Conservation (phyloP, 768 basidiomycete species). For the Gyrodon lividus region DNA sequence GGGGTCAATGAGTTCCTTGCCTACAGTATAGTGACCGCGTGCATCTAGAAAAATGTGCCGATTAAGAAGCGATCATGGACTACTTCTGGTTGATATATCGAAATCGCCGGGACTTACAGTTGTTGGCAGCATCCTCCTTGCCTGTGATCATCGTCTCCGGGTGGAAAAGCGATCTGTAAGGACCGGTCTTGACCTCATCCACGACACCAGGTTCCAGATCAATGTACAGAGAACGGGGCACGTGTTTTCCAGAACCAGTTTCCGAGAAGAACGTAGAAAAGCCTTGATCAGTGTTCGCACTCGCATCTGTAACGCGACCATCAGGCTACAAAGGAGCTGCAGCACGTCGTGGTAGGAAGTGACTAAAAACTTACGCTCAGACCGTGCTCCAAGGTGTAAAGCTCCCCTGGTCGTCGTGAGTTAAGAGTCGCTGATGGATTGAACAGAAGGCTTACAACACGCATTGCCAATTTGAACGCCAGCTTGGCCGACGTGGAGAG, state of each 20-base stretch:
- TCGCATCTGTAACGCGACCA: slow-evolving; percentile 75
- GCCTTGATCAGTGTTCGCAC: slow-evolving; percentile 62
- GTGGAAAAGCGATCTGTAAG: slow-evolving; percentile 93
- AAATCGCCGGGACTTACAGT: slow-evolving; percentile 63
- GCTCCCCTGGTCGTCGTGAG: slow-evolving; percentile 66
- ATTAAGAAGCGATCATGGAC: slow-evolving; percentile 15
- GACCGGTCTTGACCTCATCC: slow-evolving; percentile 91
- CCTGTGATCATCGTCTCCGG: slow-evolving; percentile 96
- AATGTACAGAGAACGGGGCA: slow-evolving; percentile 95
- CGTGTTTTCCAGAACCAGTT: slow-evolving; percentile 90
- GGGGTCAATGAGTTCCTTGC: slow-evolving; percentile 95
- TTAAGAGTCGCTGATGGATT: slow-evolving; percentile 5
- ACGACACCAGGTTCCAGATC: slow-evolving; percentile 94
- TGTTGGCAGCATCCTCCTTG: slow-evolving; percentile 99
- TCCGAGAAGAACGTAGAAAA: slow-evolving; percentile 99
- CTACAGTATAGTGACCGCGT: slow-evolving; percentile 98
- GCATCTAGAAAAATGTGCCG: slow-evolving; percentile 59
- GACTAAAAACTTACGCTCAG: slow-evolving; percentile 65
- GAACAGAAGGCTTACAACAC: slow-evolving; percentile 67
- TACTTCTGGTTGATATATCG: neutral
- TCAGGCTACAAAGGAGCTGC: slow-evolving; percentile 62
- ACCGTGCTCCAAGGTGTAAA: slow-evolving; percentile 98
- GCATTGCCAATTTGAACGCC: slow-evolving; percentile 94
- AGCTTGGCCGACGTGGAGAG: slow-evolving; percentile 95
- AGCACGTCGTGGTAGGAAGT: slow-evolving; percentile 8